Conservation (phyloP, 192 early-diverging fungal genomes). For the Jimgerdemannia flammicorona region DNA sequence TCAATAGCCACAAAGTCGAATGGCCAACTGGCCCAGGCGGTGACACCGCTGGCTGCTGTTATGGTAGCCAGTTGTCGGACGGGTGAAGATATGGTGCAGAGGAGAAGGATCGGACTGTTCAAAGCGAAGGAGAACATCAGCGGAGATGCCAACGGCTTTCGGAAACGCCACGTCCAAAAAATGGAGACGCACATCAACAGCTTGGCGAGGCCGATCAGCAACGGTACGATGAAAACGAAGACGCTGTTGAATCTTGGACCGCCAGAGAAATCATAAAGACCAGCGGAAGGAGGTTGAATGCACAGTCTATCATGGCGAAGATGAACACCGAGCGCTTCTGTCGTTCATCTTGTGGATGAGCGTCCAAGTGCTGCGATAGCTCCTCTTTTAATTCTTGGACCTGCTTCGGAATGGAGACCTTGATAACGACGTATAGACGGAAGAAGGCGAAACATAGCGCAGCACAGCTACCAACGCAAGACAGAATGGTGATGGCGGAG, state of each 20-base stretch:
- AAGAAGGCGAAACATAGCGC: constrained; percentile 3
- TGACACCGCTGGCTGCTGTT: background rate
- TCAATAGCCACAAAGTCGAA: constrained; percentile 12
- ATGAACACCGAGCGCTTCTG: background rate
- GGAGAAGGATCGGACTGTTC: constrained; percentile 8
- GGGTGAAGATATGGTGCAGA: constrained; percentile 4
- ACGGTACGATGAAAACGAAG: constrained; percentile 3
- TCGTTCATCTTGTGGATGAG: constrained; percentile 1
- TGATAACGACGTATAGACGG: constrained; percentile 7
- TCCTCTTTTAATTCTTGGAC: background rate
- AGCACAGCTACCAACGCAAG: background rate
- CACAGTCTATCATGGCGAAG: constrained; percentile 3
- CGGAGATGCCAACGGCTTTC: constrained; percentile 4
- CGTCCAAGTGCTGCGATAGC: background rate
- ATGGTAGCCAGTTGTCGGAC: constrained; percentile 1
- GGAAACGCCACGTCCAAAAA: constrained; percentile 9
- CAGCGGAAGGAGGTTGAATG: constrained; percentile 1
- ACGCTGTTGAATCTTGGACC: background rate
- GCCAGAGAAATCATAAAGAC: background rate
- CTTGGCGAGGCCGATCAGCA: background rate
- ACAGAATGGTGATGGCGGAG: constrained; percentile 3
- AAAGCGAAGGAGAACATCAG: constrained; percentile 3
- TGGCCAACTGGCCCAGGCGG: constrained; percentile 4
- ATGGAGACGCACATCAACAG: background rate
- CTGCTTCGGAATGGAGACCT: constrained; percentile 1